Evolutionary conservation across 83 land plant species (phyloP).

Genomic region (Thuja plicata): DNA sequence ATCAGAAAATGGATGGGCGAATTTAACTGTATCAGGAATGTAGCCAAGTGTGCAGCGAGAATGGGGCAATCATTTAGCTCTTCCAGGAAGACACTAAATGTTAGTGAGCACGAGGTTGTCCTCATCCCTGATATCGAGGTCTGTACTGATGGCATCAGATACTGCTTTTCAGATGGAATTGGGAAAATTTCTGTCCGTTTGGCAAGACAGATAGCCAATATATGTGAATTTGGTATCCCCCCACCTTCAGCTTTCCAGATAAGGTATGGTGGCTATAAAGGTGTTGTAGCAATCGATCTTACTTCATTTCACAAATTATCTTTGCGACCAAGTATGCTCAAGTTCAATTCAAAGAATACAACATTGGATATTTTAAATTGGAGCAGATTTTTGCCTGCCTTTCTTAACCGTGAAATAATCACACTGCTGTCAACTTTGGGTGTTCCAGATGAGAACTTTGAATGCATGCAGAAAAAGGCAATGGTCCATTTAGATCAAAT

Average conservation of each 20-base stretch:
- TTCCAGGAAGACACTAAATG: constrained; percentile 55
- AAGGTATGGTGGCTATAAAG: constrained; percentile 92
- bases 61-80: constrained; percentile 92
- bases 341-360: constrained; percentile 64
- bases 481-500: constrained; percentile 52
- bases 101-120: constrained; percentile 43
- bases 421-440: constrained; percentile 79
- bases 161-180: constrained; percentile 89
- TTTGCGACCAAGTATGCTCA: constrained; percentile 72
- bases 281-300: constrained; percentile 82
- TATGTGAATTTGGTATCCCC: constrained; percentile 42
- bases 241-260: constrained; percentile 89
- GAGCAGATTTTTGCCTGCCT: constrained; percentile 70
- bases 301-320: constrained; percentile 61
- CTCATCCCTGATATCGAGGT: constrained; percentile 56
- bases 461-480: constrained; percentile 42
- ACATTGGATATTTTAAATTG: constrained; percentile 71
- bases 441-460: constrained; percentile 53
- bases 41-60: constrained; percentile 91
- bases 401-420: constrained; percentile 81
- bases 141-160: constrained; percentile 38
- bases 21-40: constrained; percentile 55
- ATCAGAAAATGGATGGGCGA: constrained; percentile 92
- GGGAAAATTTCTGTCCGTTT: constrained; percentile 73
- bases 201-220: constrained; percentile 64